Conservation (phyloP, 192 early-diverging fungal species). For the Coemansia sp. region DNA sequence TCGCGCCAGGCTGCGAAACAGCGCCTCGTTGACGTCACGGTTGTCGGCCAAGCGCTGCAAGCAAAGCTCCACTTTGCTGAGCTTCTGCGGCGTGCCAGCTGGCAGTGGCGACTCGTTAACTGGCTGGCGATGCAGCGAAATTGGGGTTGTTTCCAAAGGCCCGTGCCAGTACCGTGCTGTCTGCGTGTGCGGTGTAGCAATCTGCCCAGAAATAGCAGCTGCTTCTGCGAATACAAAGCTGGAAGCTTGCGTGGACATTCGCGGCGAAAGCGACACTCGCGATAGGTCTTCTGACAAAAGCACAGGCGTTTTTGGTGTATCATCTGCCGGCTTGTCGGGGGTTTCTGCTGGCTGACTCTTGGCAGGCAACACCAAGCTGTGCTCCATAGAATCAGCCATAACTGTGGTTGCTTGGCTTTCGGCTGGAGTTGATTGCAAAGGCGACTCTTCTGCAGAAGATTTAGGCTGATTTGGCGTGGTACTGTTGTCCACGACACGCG, state of each 20-base stretch:
- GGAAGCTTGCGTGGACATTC: conserved; percentile 1
- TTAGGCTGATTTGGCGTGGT: no score
- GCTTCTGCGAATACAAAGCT: conserved; percentile 6
- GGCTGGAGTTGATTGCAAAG: background rate
- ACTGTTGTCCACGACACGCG: background rate
- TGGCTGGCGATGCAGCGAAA: conserved; percentile 1
- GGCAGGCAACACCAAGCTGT: background rate
- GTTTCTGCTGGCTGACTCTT: background rate
- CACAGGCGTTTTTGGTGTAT: background rate
- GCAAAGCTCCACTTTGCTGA: conserved; percentile 25
- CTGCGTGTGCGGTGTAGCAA: conserved; percentile 47
- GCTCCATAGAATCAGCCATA: background rate
- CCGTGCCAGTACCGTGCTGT: conserved; percentile 51
- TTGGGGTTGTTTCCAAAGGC: conserved; percentile 27
- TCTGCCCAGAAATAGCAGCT: background rate
- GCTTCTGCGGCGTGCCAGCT: conserved; percentile 32
- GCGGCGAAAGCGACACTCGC: conserved; percentile 24
- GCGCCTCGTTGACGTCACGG: conserved; percentile 34
- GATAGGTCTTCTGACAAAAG: conserved; percentile 31
- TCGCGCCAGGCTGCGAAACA: conserved; percentile 50
- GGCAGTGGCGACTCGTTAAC: conserved; percentile 41
- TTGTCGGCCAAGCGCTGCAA: conserved; percentile 31
- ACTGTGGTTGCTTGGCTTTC: conserved; percentile 39
- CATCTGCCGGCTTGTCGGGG: background rate
- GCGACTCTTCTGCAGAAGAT: no score